Evolutionary conservation across 495 filamentous ascomycete genomes (phyloP).

Genomic region (Oidiodendron maius): DNA sequence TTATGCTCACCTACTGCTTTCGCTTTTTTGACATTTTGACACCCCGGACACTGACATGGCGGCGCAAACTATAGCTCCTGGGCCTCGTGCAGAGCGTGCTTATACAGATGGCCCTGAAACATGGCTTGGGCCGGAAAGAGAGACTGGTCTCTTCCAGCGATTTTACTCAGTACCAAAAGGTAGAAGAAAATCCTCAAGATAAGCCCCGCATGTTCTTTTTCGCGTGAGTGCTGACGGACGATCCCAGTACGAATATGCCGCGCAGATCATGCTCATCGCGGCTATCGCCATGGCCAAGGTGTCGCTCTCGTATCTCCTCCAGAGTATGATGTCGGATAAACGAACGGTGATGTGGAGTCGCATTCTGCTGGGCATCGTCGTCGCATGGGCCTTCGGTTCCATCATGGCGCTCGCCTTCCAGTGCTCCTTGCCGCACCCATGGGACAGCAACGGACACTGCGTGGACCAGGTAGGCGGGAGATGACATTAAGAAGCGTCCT

Average conservation of each 20-base stretch:
- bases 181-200: too few relatives aligned
- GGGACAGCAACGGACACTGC: conserved; percentile 16
- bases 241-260: conserved; percentile 24
- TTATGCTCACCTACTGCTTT: too few relatives aligned
- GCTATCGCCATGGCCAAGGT: conserved; percentile 23
- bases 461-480: neutral
- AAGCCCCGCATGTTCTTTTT: too few relatives aligned
- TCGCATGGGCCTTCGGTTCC: conserved; percentile 23
- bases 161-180: neutral
- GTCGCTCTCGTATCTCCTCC: conserved; percentile 22
- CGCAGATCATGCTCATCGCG: conserved; percentile 25
- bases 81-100: conserved; percentile 24
- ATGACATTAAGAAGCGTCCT: neutral
- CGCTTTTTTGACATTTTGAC: too few relatives aligned
- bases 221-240: too few relatives aligned
- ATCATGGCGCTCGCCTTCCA: conserved; percentile 22
- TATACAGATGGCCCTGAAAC: conserved; percentile 24
- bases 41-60: too few relatives aligned
- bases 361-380: conserved; percentile 20
- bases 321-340: conserved; percentile 21
- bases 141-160: conserved; percentile 8
- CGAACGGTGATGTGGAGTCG: conserved; percentile 14
- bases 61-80: conserved; percentile 11
- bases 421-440: conserved; percentile 24
- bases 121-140: conserved; percentile 23